A percentile compares a stretch with the other conserved stretches of the same genome.
Conservation (phyloP, 2,329 filamentous ascomycete genomes). For the Aspergillus hortae region DNA sequence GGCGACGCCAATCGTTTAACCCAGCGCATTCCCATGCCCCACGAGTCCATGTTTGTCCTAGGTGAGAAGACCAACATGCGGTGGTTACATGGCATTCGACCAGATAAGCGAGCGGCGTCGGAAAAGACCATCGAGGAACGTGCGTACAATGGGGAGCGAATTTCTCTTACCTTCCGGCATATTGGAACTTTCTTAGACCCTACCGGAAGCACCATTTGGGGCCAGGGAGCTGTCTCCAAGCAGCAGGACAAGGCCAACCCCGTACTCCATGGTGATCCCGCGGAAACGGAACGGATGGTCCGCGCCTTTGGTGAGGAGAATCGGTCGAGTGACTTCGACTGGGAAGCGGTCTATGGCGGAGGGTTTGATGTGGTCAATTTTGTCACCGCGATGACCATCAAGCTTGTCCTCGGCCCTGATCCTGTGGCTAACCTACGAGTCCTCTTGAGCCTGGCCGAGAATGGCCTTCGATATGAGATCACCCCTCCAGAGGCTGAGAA, state of each 20-base stretch:
- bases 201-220: conserved; percentile 72
- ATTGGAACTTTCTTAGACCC: conserved; percentile 80
- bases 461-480: conserved; percentile 34
- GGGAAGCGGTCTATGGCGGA: conserved; percentile 69
- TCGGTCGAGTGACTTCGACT: conserved; percentile 64
- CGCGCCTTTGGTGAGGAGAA: conserved; percentile 84
- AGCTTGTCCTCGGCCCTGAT: conserved; percentile 31
- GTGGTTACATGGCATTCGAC: conserved; percentile 89
- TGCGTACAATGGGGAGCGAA: conserved; percentile 71
- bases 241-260: conserved; percentile 54
- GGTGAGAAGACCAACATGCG: conserved; percentile 75
- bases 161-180: conserved; percentile 84
- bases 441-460: conserved; percentile 36
- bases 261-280: conserved; percentile 67
- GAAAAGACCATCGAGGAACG: conserved; percentile 70
- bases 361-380: conserved; percentile 74
- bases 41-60: conserved; percentile 85
- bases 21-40: conserved; percentile 70
- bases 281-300: conserved; percentile 63
- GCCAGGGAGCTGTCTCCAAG: conserved; percentile 79
- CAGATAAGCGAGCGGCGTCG: conserved; percentile 69
- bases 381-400: conserved; percentile 33
- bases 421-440: conserved; percentile 36
- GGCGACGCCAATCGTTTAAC: conserved; percentile 49
- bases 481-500: not conserved